These are phyloP conservation scores for Candolleomyces efflorescens DNA, from an alignment of 768 basidiomycete genomes.

Conservation along the genomic window DNA sequence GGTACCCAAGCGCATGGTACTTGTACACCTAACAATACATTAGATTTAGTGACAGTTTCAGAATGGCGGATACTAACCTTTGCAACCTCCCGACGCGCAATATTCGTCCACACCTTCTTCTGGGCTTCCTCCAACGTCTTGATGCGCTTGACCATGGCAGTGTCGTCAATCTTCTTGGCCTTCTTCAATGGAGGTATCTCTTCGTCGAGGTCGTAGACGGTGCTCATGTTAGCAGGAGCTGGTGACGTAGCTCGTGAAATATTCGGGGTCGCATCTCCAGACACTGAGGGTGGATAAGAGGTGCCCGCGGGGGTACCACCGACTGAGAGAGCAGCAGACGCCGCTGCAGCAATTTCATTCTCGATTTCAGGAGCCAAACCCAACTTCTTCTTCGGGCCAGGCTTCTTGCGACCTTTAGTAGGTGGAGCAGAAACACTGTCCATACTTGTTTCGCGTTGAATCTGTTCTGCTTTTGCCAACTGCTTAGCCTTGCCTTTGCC, in stretches of 20 bases:
- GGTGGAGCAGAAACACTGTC: conserved; percentile 55
- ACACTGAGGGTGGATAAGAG: conserved; percentile 51
- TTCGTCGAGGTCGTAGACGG: conserved; percentile 73
- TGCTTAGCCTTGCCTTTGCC: conserved; percentile 51
- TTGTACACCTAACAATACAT: conserved; percentile 63
- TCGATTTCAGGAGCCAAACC: conserved; percentile 51
- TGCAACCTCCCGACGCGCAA: conserved; percentile 78
- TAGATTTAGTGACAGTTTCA: not conserved
- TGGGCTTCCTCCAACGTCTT: conserved; percentile 80
- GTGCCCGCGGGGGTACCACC: not conserved
- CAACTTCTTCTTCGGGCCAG: conserved; percentile 52
- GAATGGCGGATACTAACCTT: conserved; percentile 46
- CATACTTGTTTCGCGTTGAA: conserved; percentile 48
- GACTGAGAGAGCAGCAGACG: not conserved
- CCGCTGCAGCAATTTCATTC: conserved; percentile 32
- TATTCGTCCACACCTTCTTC: conserved; percentile 86
- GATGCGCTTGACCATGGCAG: conserved; percentile 67
- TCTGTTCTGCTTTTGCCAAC: conserved; percentile 1
- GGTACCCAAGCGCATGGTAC: conserved; percentile 63
- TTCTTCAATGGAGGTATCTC: conserved; percentile 64
- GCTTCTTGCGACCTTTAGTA: conserved; percentile 51
- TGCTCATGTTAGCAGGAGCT: conserved; percentile 47
- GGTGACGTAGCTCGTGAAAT: conserved; percentile 73
- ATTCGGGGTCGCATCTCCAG: conserved; percentile 68
- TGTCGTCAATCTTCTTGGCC: conserved; percentile 75